Conservation (phyloP, 1,284 basidiomycete species). For the Sanghuangporus weigelae region DNA sequence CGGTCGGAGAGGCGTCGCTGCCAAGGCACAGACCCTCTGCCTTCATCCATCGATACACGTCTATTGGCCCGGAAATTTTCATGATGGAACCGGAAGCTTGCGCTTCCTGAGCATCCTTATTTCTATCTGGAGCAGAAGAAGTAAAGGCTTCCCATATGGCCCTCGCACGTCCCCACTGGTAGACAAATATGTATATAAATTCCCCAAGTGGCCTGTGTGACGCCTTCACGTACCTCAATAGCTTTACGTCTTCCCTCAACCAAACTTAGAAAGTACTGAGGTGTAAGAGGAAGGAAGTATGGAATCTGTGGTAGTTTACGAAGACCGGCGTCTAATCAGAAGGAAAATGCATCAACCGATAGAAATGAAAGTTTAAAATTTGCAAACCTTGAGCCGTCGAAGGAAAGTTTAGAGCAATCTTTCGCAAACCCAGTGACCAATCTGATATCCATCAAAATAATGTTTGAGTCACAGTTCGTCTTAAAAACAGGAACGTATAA, state of each 20-base stretch:
- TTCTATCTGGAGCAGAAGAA: conserved; percentile 18
- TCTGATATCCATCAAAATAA: conserved; percentile 26
- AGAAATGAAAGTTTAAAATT: neutral
- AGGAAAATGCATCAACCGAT: neutral
- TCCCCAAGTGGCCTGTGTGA: conserved; percentile 6
- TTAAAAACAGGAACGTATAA: conserved; percentile 13
- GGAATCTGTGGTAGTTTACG: conserved; percentile 35
- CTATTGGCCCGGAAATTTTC: conserved; percentile 9
- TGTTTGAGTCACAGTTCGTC: conserved; percentile 26
- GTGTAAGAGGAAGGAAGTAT: conserved; percentile 47
- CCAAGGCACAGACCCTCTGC: conserved; percentile 9
- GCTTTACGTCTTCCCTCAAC: conserved; percentile 60
- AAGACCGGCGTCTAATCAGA: conserved; percentile 34
- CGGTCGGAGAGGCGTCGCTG: neutral
- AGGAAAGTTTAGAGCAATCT: conserved; percentile 48
- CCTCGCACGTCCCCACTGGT: conserved; percentile 58
- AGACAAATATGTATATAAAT: neutral
- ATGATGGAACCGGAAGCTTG: neutral
- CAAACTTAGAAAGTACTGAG: conserved; percentile 40
- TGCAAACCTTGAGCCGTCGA: conserved; percentile 53
- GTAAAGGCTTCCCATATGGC: conserved; percentile 47
- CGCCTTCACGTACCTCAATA: conserved; percentile 48
- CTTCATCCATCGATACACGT: conserved; percentile 17
- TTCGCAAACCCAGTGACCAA: conserved; percentile 36
- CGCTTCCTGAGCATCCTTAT: neutral